Conservation (phyloP, 495 filamentous ascomycete species). For the Halenospora varia region DNA sequence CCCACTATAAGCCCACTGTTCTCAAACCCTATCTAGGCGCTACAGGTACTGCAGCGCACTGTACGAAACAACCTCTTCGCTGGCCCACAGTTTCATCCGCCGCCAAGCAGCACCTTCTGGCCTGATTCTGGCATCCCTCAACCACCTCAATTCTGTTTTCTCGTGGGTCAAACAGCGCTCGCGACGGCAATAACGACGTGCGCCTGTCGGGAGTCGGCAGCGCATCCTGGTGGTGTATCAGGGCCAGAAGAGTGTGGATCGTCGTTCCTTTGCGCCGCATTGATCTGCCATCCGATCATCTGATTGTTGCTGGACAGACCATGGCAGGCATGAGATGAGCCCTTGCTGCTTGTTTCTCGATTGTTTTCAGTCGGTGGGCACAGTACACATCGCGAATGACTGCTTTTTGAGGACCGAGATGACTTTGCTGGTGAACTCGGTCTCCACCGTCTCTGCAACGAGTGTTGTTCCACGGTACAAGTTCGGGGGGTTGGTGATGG, state of each 20-base stretch:
- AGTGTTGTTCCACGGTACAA: constrained; percentile 5
- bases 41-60: not conserved
- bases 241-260: not conserved
- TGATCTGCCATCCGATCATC: constrained; percentile 17
- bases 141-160: not conserved
- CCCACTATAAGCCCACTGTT: not conserved
- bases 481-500: not conserved
- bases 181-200: not conserved
- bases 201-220: not conserved
- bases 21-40: not conserved
- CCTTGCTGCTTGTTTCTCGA: constrained; percentile 12
- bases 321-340: constrained; percentile 6
- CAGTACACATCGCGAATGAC: not conserved
- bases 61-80: not conserved
- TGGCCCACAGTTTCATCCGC: not conserved
- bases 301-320: not conserved
- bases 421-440: not conserved
- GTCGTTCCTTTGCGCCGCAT: not conserved
- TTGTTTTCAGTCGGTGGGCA: constrained; percentile 17
- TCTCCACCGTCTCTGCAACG: constrained; percentile 7
- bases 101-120: not conserved
- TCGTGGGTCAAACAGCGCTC: not conserved
- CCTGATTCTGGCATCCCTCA: not conserved
- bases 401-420: constrained; percentile 4
- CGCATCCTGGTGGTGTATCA: not conserved